A percentile compares a stretch with the other conserved stretches of the same genome.
These are phyloP conservation scores for Cordyceps sp. DNA, from an alignment of 2,329 filamentous ascomycete species.

Conservation along the genomic window DNA sequence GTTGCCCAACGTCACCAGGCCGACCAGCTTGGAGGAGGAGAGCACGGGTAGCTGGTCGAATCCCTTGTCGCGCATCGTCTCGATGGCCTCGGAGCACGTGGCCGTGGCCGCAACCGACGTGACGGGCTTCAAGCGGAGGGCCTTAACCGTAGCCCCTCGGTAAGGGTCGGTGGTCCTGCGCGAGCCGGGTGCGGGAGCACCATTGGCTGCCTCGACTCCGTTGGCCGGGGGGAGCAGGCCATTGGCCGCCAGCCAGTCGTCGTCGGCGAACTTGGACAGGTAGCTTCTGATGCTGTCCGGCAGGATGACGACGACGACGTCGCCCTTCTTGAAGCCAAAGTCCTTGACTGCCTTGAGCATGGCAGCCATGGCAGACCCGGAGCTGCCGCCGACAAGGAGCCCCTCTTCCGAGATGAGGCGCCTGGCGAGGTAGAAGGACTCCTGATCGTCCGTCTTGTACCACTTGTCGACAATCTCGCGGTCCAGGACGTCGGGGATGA, in stretches of 20 bases:
- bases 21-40: constrained; percentile 58
- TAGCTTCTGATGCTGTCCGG: constrained; percentile 97
- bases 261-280: constrained; percentile 94
- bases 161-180: constrained; percentile 50
- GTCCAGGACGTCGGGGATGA: constrained; percentile 85
- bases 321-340: constrained; percentile 59
- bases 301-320: constrained; percentile 78
- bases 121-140: constrained; percentile 81
- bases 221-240: constrained; percentile 61
- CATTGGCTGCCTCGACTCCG: constrained; percentile 26
- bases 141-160: constrained; percentile 59
- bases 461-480: constrained; percentile 70
- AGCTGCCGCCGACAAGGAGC: constrained; percentile 81
- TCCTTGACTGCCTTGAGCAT: constrained; percentile 64
- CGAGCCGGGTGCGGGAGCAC: constrained; percentile 18
- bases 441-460: constrained; percentile 94
- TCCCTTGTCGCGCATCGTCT: constrained; percentile 95
- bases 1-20: constrained; percentile 88
- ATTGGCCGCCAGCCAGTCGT: constrained; percentile 97
- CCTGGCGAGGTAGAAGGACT: constrained; percentile 82
- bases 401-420: constrained; percentile 88
- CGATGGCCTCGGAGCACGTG: constrained; percentile 72
- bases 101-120: constrained; percentile 62
- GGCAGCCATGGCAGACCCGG: constrained; percentile 79
- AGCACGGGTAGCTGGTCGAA: constrained; percentile 96